Evolutionary conservation across 208 protist species (phyloP), one percentile per base, ranked within the genome.

Genomic region (Acanthamoeba divionensis): DNA sequence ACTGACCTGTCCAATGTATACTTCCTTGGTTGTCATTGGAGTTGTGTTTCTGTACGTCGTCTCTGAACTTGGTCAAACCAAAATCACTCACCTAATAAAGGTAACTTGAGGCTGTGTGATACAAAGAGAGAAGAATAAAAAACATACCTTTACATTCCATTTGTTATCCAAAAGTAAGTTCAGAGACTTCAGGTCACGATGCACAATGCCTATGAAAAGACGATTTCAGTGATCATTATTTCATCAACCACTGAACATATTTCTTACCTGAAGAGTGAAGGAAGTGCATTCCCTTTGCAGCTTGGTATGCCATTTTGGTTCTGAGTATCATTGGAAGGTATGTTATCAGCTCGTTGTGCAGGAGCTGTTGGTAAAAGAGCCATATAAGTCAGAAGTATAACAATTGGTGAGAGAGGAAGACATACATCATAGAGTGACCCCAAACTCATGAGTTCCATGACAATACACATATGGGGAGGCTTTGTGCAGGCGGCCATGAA

Each of bases 401-500:
- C 36, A 41, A 41, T 65, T 6, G 33, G 33, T 4, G 36, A 41
- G 36, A 41, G 36, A 41, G 1, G 2, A 6, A 6, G 5, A 5
- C 36, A 5, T 33, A 79, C 3, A 24, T 83, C 73, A 33, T 13
- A 83, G 0, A 83, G 29, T 10, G 73, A 83, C 18, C 73, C 73
- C 0, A 83, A 55, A 10, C 52, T 0, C 73, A 83, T 83, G 50
- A 38, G 41, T 38, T 83, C 73, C 73, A 83, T 83, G 50, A 83
- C 73, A 55, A 83, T 83, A 31, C 73, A 83, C 73, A 83, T 83
- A 26, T 12, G 57, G 24, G 73, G 73, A 0, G 73, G 15, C 38
- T 54, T 50, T 48, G 75, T 85, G 21, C 26, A 85, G 0, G 75
- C 75, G 1, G 75, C 75, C 75, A 85, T 85, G 75, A 85, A 85